A percentile compares a stretch with the other conserved stretches of the same genome.
These are phyloP conservation scores for Isatis tinctoria DNA, from an alignment of 345 rosid species.

Conservation along the genomic window DNA sequence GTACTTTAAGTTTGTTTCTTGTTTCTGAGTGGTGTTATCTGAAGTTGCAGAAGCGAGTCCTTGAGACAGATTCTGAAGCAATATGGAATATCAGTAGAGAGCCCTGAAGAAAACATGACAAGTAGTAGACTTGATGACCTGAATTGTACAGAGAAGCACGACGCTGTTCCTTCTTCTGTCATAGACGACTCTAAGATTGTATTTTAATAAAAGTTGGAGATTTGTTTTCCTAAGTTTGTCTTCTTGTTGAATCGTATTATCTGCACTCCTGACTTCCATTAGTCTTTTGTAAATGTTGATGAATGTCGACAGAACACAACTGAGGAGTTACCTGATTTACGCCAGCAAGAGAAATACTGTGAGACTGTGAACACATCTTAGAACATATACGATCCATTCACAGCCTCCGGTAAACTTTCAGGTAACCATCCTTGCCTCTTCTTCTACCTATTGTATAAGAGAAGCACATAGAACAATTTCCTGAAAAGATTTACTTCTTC, in stretches of 20 bases:
- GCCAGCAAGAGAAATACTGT: background rate
- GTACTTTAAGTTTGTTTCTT: no score
- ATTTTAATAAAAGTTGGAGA: background rate
- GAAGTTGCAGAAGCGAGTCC: conserved; percentile 23
- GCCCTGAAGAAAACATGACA: background rate
- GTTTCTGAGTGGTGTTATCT: no score
- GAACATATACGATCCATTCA: no score
- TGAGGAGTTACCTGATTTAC: conserved; percentile 11
- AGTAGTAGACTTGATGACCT: conserved; percentile 6
- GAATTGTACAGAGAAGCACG: background rate
- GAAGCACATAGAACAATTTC: no score
- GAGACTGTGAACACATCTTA: conserved; percentile 19
- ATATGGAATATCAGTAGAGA: conserved; percentile 27
- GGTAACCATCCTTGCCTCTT: no score
- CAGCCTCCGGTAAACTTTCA: no score
- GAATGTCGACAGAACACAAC: conserved; percentile 21
- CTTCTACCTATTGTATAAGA: no score
- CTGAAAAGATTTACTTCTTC: no score
- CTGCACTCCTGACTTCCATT: background rate
- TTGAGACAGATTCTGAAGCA: conserved; percentile 20
- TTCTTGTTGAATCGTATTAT: background rate
- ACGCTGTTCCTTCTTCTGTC: background rate
- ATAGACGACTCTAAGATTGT: conserved; percentile 23
- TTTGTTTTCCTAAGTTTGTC: background rate
- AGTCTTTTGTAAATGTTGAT: conserved; percentile 11